Conservation (phyloP, 805 yeast species). For the Wickerhamomyces ciferrii region DNA sequence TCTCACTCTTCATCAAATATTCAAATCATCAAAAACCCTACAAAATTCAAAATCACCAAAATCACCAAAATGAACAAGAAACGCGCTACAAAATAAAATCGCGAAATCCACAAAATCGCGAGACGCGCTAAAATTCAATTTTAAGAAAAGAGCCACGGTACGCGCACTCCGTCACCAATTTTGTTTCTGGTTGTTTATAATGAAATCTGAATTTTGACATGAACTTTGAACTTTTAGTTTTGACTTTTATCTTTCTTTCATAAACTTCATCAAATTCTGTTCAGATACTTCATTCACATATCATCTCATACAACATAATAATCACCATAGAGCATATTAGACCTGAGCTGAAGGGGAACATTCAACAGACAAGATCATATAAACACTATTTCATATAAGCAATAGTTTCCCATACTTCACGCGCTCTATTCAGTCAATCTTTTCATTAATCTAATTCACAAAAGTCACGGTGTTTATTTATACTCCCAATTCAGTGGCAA, state of each 20-base stretch:
- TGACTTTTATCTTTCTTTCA: not conserved
- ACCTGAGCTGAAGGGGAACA: not conserved
- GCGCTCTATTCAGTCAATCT: not conserved
- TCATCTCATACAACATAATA: too few species aligned
- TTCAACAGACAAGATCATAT: not conserved
- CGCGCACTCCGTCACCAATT: not conserved
- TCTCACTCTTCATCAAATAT: too few species aligned
- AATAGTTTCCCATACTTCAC: not conserved
- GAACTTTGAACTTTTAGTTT: not conserved
- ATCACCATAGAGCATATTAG: not conserved
- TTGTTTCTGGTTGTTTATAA: not conserved
- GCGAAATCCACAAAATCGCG: not conserved
- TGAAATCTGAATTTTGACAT: not conserved
- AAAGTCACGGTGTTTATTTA: too few species aligned
- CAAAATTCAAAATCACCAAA: too few species aligned
- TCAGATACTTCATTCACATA: too few species aligned
- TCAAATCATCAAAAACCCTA: too few species aligned
- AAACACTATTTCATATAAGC: not conserved
- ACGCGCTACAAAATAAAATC: not conserved
- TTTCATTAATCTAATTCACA: too few species aligned
- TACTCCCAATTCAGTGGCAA: too few species aligned
- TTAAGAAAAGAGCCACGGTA: not conserved
- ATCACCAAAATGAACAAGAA: too few species aligned
- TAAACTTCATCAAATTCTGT: too few species aligned
- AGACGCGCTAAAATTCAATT: not conserved